Base-by-base conservation (phyloP, 1,284 basidiomycete genomes). In the Abortiporus biennis region DNA sequence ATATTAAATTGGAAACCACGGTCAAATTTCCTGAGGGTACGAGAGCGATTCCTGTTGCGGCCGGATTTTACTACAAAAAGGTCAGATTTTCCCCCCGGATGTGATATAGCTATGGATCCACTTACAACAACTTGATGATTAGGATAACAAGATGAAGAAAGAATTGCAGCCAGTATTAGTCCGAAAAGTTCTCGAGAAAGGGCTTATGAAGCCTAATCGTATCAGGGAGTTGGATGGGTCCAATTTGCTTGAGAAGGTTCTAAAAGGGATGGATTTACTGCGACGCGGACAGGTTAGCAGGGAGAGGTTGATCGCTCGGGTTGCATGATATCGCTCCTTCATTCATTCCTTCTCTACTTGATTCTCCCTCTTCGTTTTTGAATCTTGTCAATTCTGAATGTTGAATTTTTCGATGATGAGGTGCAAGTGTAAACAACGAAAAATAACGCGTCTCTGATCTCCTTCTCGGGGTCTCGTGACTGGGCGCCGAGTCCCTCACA, bases 241-340 rank as follows among this genome's bases (percentile, higher is more conserved):
- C 3, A 40, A 9, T n/a, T 24, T 44, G 37, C 21, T 33, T 20
- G 42, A 44, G 13, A 24, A 42, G 19, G 45, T 46, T 11, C 32
- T 17, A 4, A 34, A 3, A 6, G 47, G 37, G 1, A 13, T 49
- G 6, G 40, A 37, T 16, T 21, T 49, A 31, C 23, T 49, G 13
- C 37, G 41, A 29, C 12, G 30, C 4, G 40, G 44, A 8, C 29
- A 36, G 34, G 42, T 46, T 11, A 49, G 45, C 33, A 45, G 46
- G 3, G 46, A 48, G 43, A 45, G 40, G 36, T 29, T 48, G 9
- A 36, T 47, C 5, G 21, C 45, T 16, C 5, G 19, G 17, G 38
- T 33, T n/a, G n/a, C n/a, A n/a, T n/a, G n/a, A n/a, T n/a, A n/a
- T n/a, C 4, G 35, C 35, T n/a, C n/a, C n/a, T n/a, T n/a, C n/a